Conservation (phyloP, 148 eudicot species). For the Linanthus parryae region DNA sequence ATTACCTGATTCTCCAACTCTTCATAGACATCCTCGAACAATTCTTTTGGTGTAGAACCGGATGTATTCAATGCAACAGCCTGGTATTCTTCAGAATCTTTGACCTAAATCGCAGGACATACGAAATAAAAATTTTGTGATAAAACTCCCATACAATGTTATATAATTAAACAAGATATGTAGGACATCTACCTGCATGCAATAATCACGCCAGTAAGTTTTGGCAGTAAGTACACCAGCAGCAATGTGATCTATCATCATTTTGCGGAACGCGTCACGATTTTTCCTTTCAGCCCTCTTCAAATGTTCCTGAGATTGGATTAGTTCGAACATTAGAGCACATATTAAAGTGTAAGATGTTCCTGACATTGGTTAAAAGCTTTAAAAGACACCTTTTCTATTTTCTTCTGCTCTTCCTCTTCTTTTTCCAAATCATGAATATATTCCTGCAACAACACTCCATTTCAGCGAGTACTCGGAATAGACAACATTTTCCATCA, state of each 20-base stretch:
- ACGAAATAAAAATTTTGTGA: not conserved
- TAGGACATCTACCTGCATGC: slow-evolving; percentile 46
- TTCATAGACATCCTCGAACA: slow-evolving; percentile 79
- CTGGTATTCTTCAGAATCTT: slow-evolving; percentile 60
- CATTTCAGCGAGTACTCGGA: too few species aligned
- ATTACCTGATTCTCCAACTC: slow-evolving; percentile 83
- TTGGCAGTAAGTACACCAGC: slow-evolving; percentile 68
- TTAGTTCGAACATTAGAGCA: slow-evolving; percentile 5
- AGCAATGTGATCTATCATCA: slow-evolving; percentile 71
- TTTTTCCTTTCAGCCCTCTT: slow-evolving; percentile 78
- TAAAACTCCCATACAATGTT: too few species aligned
- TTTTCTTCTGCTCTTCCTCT: slow-evolving; percentile 84
- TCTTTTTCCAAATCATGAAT: slow-evolving; percentile 92
- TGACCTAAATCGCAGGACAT: slow-evolving; percentile 46
- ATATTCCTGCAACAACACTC: slow-evolving; percentile 59
- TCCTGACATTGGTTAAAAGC: not conserved
- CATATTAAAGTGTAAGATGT: slow-evolving; percentile 1
- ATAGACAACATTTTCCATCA: too few species aligned
- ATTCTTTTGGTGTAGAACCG: slow-evolving; percentile 92
- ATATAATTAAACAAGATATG: not conserved
- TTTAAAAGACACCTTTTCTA: slow-evolving; percentile 49
- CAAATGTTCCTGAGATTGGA: slow-evolving; percentile 54
- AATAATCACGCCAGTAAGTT: slow-evolving; percentile 87
- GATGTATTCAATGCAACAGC: slow-evolving; percentile 80
- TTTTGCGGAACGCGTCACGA: slow-evolving; percentile 87